A percentile compares a stretch with the other conserved stretches of the same genome.
Evolutionary conservation across 2,329 filamentous ascomycete species (phyloP).

Genomic region (Aspergillus melleus): DNA sequence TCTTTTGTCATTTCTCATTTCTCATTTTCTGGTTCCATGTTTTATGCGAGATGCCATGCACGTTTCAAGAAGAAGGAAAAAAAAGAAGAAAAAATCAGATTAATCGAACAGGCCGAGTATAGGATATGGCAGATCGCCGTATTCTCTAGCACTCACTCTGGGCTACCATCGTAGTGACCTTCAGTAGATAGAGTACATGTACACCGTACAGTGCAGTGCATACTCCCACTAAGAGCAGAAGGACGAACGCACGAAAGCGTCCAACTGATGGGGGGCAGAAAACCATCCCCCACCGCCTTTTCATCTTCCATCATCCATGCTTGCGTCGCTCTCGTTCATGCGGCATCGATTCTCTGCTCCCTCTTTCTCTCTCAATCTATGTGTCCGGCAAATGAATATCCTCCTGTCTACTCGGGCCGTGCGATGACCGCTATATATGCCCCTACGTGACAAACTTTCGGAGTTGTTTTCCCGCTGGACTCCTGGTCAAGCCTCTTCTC

Average conservation of each 20-base stretch:
- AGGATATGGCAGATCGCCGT: background rate
- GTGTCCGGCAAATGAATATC: conserved; percentile 4
- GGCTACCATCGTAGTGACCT: no score
- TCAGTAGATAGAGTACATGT: no score
- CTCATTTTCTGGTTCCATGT: conserved; percentile 10
- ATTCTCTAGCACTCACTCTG: background rate
- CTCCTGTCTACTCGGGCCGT: conserved; percentile 5
- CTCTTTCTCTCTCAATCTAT: conserved; percentile 2
- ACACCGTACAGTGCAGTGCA: no score
- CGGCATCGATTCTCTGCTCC: background rate
- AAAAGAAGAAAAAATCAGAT: background rate
- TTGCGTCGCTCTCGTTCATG: background rate
- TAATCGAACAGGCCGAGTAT: background rate
- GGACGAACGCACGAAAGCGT: background rate
- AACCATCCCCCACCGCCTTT: conserved; percentile 20
- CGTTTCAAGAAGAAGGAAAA: background rate
- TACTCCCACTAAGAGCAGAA: no score
- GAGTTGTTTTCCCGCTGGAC: conserved; percentile 10
- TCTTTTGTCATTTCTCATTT: conserved; percentile 19
- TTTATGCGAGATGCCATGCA: conserved; percentile 7
- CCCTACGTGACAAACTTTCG: conserved; percentile 19
- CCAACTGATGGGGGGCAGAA: conserved; percentile 14
- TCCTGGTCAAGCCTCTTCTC: conserved; percentile 4
- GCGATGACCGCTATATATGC: conserved; percentile 23
- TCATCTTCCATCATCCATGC: conserved; percentile 14